Evolutionary conservation across 768 basidiomycete genomes (phyloP).

Genomic region (Mycena metata): DNA sequence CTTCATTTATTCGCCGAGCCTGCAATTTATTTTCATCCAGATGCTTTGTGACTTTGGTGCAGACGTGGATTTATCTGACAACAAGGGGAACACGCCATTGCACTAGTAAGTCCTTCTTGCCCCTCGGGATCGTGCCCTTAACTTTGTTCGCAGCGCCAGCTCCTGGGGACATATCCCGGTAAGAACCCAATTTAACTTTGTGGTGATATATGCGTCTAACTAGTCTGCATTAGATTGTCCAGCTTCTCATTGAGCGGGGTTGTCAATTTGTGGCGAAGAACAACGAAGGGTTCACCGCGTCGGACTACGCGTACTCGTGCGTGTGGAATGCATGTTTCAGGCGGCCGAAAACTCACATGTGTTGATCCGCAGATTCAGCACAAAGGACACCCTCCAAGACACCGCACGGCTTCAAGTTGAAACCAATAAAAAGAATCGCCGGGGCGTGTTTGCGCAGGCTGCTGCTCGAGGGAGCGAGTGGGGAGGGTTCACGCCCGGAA

Average conservation of each 20-base stretch:
- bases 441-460: slow-evolving; percentile 79
- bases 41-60: slow-evolving; percentile 94
- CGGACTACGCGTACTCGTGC: slow-evolving; percentile 93
- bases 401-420: slow-evolving; percentile 85
- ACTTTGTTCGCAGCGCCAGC: slow-evolving; percentile 71
- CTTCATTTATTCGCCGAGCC: slow-evolving; percentile 25
- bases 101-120: slow-evolving; percentile 79
- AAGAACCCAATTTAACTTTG: slow-evolving; percentile 43
- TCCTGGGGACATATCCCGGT: slow-evolving; percentile 90
- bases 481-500: slow-evolving; percentile 51
- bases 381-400: slow-evolving; percentile 83
- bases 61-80: slow-evolving; percentile 90
- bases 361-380: slow-evolving; percentile 67
- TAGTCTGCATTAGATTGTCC: slow-evolving; percentile 69
- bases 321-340: slow-evolving; percentile 43
- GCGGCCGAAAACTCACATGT: slow-evolving; percentile 6
- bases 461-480: slow-evolving; percentile 77
- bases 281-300: slow-evolving; percentile 91
- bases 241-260: slow-evolving; percentile 89
- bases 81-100: slow-evolving; percentile 91
- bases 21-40: slow-evolving; percentile 54
- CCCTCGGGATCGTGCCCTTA: slow-evolving; percentile 24
- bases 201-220: slow-evolving; percentile 7
- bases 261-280: slow-evolving; percentile 88
- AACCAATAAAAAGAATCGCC: slow-evolving; percentile 81